Evolutionary conservation across 306 rosid species (phyloP), one percentile per base, ranked within the genome.

Genomic region (Trifolium dubium): DNA sequence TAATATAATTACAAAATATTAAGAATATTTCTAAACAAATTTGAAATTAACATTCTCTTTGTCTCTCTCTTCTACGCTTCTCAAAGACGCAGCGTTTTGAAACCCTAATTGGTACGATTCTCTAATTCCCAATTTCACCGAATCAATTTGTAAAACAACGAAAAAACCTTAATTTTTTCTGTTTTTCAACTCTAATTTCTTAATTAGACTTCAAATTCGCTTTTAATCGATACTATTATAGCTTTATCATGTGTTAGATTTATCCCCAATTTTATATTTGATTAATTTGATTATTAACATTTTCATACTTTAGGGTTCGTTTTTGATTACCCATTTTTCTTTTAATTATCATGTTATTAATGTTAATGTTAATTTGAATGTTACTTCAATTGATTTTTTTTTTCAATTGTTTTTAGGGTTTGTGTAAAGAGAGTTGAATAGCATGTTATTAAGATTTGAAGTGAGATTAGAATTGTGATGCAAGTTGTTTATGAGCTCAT

Each of bases 81-180:
- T 34, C 35, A 41, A 34, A 65, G 72, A 60, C 81, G 67, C 75
- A 64, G 77, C 74, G 43, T 71, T 75, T 74, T 60, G 59, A 76
- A 83, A 76, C 79, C 87, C 87, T 83, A 79, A 61, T 32, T 34
- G 73, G 84, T 83, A 15, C 56, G 79, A 83, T 75, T 76, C 79
- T 72, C 71, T 13, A 61, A 67, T 70, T 72, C 34, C 43, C 23
- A 8, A 5, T 14, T 60, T 39, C 39, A 39, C 7, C 39, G 40
- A 60, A 70, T 75, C 62, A 65, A 34, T 82, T 13, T 17, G 6
- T 1, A 3, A 14, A 60, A 35, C 58, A 10, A 40, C 23, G 29
- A 68, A 59, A 67, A 6, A 34, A 4, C 5, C 61, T 10, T 19
- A 23, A 62, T 15, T 35, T 59, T 37, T 12, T 30, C 34, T n/a